Evolutionary conservation across 1,284 basidiomycete genomes (phyloP).

Genomic region (Boletus smithii): DNA sequence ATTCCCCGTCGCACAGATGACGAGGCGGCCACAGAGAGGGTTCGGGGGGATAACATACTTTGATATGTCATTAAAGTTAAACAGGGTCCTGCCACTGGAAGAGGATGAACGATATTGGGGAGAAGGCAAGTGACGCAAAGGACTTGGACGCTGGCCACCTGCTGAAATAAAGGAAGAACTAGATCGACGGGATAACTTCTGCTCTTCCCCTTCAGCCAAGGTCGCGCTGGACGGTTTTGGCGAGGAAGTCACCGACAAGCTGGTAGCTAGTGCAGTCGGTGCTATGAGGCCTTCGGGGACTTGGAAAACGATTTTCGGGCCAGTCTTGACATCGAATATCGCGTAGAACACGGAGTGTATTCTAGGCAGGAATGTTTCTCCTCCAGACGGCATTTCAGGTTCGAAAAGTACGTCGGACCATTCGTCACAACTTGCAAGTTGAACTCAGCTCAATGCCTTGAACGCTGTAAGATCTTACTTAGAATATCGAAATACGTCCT

Average conservation of each 20-base stretch:
- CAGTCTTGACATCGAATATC: conserved; percentile 78
- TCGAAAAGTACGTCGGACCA: no score
- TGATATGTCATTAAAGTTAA: conserved; percentile 88
- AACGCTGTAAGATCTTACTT: no score
- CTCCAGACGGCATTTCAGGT: conserved; percentile 43
- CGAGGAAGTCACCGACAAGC: conserved; percentile 39
- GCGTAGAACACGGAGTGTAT: conserved; percentile 88
- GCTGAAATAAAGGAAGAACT: conserved; percentile 47
- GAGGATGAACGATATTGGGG: conserved; percentile 51
- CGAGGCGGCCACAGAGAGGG: conserved; percentile 83
- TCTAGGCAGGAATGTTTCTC: conserved; percentile 70
- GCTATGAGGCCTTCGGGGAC: conserved; percentile 85
- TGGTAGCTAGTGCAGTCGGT: conserved; percentile 29
- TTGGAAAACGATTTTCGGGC: conserved; percentile 85
- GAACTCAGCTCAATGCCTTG: no score
- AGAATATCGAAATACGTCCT: no score
- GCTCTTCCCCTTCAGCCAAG: conserved; percentile 37
- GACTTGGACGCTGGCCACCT: conserved; percentile 40
- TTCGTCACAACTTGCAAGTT: no score
- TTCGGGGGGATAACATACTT: conserved; percentile 93
- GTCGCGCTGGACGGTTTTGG: conserved; percentile 47
- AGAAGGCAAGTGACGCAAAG: conserved; percentile 42
- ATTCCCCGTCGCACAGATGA: conserved; percentile 70
- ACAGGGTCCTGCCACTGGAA: conserved; percentile 52
- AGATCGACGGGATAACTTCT: conserved; percentile 42